These are phyloP conservation scores for Beauveria caledonica DNA, from an alignment of 2,329 filamentous ascomycete genomes.

Conservation along the genomic window DNA sequence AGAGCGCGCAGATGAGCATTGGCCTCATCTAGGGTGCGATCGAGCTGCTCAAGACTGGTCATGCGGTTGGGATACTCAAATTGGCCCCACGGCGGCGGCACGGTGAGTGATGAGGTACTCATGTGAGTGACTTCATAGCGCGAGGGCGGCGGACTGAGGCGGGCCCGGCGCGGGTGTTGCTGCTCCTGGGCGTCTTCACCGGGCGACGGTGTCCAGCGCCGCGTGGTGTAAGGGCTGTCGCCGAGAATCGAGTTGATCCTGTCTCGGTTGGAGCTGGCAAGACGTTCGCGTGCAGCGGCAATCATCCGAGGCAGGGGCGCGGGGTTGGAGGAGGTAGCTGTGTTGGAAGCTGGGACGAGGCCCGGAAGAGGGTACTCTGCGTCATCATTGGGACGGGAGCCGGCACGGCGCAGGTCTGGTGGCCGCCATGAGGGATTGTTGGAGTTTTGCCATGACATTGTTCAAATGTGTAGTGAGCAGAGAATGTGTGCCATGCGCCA, in stretches of 20 bases:
- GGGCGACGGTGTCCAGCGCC: neutral
- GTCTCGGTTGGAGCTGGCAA: neutral
- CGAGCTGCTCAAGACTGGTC: slow-evolving; percentile 28
- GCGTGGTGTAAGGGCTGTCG: slow-evolving; percentile 9
- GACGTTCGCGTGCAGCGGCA: neutral
- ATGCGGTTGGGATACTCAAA: neutral
- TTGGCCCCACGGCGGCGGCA: neutral
- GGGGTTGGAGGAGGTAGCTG: neutral
- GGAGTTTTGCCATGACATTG: slow-evolving; percentile 8
- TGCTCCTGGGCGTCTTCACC: neutral
- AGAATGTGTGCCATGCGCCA: neutral
- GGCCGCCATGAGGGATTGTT: neutral
- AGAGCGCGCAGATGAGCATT: slow-evolving; percentile 36
- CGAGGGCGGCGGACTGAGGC: neutral
- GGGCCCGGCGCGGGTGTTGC: neutral
- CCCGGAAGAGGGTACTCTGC: neutral
- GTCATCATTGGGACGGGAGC: neutral
- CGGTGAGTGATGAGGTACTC: neutral
- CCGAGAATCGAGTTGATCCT: slow-evolving; percentile 4
- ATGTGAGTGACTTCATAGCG: neutral
- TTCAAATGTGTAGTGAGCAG: neutral
- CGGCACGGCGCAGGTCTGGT: neutral
- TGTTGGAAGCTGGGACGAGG: neutral
- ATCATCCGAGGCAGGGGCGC: neutral
- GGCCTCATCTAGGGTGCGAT: slow-evolving; percentile 32